A percentile compares a stretch with the other conserved stretches of the same genome.
These are phyloP conservation scores for Psidium friedrichsthalianum DNA, from an alignment of 345 rosid genomes.

Conservation along the genomic window DNA sequence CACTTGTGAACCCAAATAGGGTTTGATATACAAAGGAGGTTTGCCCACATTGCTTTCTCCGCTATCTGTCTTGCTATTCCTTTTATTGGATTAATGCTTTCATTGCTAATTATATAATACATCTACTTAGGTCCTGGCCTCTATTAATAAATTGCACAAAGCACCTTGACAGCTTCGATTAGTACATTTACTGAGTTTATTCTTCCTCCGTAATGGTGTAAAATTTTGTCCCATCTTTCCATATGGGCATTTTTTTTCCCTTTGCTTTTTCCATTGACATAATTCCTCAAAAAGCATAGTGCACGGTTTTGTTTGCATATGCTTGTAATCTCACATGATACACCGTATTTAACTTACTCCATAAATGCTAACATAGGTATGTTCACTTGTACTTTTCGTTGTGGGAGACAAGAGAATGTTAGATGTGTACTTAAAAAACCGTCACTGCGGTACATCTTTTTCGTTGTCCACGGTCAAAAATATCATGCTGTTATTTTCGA, in stretches of 20 bases:
- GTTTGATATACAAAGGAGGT: background rate
- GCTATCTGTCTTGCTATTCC: background rate
- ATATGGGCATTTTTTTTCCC: background rate
- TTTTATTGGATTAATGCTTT: background rate
- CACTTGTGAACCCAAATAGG: background rate
- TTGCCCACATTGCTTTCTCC: background rate
- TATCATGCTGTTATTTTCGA: background rate
- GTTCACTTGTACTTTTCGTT: background rate
- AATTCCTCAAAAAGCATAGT: background rate
- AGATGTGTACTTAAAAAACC: background rate
- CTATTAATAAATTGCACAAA: background rate
- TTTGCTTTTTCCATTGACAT: background rate
- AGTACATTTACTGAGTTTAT: background rate
- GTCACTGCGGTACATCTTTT: background rate
- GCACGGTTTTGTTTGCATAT: background rate
- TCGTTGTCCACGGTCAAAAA: background rate
- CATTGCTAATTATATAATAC: background rate
- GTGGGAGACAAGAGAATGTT: background rate
- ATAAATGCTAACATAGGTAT: background rate
- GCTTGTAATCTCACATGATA: background rate
- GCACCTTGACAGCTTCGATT: background rate
- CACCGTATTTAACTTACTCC: background rate
- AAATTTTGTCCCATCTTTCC: background rate
- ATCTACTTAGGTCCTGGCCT: background rate
- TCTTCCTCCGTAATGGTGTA: background rate